These are phyloP conservation scores for Hyaloscypha variabilis DNA, from an alignment of 495 filamentous ascomycete species.

Conservation along the genomic window DNA sequence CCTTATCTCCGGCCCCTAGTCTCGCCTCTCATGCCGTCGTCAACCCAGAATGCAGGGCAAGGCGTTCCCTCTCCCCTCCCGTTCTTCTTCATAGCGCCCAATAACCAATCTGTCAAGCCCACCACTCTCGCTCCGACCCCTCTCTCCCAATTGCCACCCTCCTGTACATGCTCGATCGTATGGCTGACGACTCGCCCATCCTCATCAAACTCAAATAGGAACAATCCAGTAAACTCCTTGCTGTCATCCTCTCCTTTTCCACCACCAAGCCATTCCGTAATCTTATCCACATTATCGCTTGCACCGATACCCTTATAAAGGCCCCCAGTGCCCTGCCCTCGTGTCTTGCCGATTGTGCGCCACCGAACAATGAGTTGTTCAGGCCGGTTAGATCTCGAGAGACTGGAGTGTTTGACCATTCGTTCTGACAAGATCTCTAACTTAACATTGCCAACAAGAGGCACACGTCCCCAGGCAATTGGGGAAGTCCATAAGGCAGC, in stretches of 20 bases:
- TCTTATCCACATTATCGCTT: slow-evolving; percentile 50
- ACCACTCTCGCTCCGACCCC: slow-evolving; percentile 71
- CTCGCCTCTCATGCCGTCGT: slow-evolving; percentile 47
- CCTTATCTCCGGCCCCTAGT: slow-evolving; percentile 40
- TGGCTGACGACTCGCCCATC: slow-evolving; percentile 82
- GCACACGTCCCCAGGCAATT: slow-evolving; percentile 91
- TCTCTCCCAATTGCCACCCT: slow-evolving; percentile 70
- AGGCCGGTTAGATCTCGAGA: slow-evolving; percentile 29
- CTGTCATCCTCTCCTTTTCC: slow-evolving; percentile 37
- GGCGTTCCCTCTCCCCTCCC: slow-evolving; percentile 29
- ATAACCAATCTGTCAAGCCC: slow-evolving; percentile 84
- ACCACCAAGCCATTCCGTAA: slow-evolving; percentile 49
- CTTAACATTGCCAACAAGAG: slow-evolving; percentile 84
- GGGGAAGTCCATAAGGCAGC: slow-evolving; percentile 95
- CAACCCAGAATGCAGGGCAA: slow-evolving; percentile 37
- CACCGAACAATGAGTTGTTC: slow-evolving; percentile 88
- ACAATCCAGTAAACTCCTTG: slow-evolving; percentile 78
- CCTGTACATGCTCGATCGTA: slow-evolving; percentile 91
- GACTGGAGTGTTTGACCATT: slow-evolving; percentile 59
- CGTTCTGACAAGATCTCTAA: slow-evolving; percentile 86
- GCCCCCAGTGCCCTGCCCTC: slow-evolving; percentile 36
- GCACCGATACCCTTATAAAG: slow-evolving; percentile 43
- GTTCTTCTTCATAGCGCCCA: slow-evolving; percentile 60
- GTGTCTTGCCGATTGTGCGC: slow-evolving; percentile 57
- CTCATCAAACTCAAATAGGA: slow-evolving; percentile 94